A percentile compares a stretch with the other conserved stretches of the same genome.
phyloP scores from a whole-genome alignment of 2,329 filamentous ascomycete species.

The Trichoderma simmonsii region DNA sequence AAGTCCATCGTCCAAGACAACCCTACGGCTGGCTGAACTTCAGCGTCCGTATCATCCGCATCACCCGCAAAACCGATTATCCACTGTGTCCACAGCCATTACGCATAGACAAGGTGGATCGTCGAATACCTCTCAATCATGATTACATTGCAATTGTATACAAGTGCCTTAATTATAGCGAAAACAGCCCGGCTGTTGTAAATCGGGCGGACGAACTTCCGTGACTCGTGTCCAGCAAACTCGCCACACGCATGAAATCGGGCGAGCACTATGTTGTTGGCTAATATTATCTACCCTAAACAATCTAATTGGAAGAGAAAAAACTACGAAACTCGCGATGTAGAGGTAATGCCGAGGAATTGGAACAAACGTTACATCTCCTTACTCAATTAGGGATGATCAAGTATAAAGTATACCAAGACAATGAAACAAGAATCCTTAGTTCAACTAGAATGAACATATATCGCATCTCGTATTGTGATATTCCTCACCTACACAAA shows the following conservation, averaged over 20 bases:
- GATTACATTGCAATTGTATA: not conserved
- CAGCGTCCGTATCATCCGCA: not conserved
- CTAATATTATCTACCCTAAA: too few species aligned
- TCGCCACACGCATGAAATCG: not conserved
- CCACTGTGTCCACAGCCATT: not conserved
- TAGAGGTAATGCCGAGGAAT: not conserved
- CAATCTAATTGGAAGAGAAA: not conserved
- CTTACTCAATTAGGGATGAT: not conserved
- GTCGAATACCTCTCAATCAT: too few species aligned
- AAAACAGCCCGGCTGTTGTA: not conserved
- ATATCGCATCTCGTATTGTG: not conserved
- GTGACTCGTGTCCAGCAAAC: not conserved
- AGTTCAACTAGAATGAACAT: accelerated
- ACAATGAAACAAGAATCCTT: not conserved
- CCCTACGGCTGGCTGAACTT: not conserved
- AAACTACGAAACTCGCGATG: not conserved
- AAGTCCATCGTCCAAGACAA: not conserved
- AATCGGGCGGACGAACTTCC: not conserved
- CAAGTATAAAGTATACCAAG: not conserved
- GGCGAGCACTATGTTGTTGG: not conserved
- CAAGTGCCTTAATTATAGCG: not conserved
- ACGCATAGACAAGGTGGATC: not conserved
- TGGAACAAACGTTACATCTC: not conserved
- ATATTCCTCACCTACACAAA: not conserved
- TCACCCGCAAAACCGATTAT: not conserved